These are phyloP conservation scores for Colletotrichum acutatum DNA, from an alignment of 2,329 filamentous ascomycete species.

Conservation along the genomic window DNA sequence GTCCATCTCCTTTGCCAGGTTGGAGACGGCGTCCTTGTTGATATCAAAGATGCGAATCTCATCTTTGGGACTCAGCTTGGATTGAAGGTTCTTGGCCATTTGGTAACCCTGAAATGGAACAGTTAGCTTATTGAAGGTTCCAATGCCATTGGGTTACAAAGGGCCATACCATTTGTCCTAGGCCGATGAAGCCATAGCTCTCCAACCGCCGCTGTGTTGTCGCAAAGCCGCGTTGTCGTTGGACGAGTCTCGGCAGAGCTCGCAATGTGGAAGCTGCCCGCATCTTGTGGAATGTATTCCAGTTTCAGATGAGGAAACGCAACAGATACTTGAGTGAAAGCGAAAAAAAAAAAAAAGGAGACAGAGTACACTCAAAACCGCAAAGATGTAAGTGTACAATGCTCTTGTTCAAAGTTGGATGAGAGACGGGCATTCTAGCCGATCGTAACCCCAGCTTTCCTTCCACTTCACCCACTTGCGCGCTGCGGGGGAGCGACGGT, in stretches of 20 bases:
- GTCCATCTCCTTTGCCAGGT: conserved; percentile 59
- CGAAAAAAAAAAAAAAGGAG: not conserved
- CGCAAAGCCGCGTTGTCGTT: conserved; percentile 62
- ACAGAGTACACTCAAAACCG: not conserved
- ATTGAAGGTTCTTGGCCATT: conserved; percentile 72
- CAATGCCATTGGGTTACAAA: not conserved
- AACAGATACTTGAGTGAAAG: too few species aligned
- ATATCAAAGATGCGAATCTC: conserved; percentile 67
- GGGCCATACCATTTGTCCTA: conserved; percentile 68
- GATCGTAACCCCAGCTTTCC: conserved; percentile 5
- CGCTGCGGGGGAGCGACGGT: conserved; percentile 19
- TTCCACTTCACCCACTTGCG: conserved; percentile 5
- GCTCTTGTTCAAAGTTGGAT: not conserved
- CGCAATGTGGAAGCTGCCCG: conserved; percentile 32
- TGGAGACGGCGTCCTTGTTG: conserved; percentile 59
- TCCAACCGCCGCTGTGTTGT: conserved; percentile 59
- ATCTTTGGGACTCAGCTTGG: conserved; percentile 63
- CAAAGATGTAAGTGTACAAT: not conserved
- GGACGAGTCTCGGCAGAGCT: conserved; percentile 43
- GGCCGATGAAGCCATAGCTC: conserved; percentile 68
- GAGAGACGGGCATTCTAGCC: conserved; percentile 11
- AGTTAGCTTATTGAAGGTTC: not conserved
- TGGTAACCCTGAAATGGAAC: conserved; percentile 62
- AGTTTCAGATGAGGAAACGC: conserved; percentile 37
- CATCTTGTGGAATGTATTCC: conserved; percentile 21